Base-by-base conservation (phyloP, 768 basidiomycete species). In the Leucocoprinus leucothites region DNA sequence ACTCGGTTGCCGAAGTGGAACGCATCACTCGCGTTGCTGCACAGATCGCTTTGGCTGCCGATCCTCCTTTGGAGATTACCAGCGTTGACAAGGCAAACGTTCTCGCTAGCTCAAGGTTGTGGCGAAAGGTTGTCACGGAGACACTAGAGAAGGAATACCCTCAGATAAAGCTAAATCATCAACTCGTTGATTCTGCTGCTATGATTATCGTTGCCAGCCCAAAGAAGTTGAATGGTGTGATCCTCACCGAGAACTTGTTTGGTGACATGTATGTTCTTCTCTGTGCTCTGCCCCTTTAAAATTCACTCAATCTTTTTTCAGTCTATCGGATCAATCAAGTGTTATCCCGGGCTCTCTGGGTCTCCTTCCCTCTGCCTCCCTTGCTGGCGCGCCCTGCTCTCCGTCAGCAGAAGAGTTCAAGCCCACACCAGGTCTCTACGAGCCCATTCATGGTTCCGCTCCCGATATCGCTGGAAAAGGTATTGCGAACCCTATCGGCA, bases 1-100 rank as follows among this genome's bases (percentile, higher is more conserved):
- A 99, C 79, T 93, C 89, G 58, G 86, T 94, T 43, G 67, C 81
- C 13, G 97, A 99, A 69, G 89, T 99, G 41, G 80, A 95, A 71
- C 84, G 97, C 43, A 98, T 99, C 62, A 95, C 96, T 1, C 85
- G 94, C 16, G 94, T 98, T 41, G 97, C 96, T 9, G 95, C 91
- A 35, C 89, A 92, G 70, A 90, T 98, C 62, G 95, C 97, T 18
- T 71, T 94, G 48, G 76, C 87, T 21, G 73, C 84, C 3, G 78
- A 89, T 65, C 97, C 97, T 3, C 94, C 95, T 18, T 79, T 96
- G 45, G 79, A 84, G 19, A 86, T 99, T 56, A 91, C 93, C 71
- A 96, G 94, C 0, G 79, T 99, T 69, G 97, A 99, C 79, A 99
- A 99, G 74, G 97, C 97, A 51, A 99, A 99, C 71, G 97, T 99